Base-by-base conservation (phyloP, 345 rosid species). In the Lenwebbia sp. region DNA sequence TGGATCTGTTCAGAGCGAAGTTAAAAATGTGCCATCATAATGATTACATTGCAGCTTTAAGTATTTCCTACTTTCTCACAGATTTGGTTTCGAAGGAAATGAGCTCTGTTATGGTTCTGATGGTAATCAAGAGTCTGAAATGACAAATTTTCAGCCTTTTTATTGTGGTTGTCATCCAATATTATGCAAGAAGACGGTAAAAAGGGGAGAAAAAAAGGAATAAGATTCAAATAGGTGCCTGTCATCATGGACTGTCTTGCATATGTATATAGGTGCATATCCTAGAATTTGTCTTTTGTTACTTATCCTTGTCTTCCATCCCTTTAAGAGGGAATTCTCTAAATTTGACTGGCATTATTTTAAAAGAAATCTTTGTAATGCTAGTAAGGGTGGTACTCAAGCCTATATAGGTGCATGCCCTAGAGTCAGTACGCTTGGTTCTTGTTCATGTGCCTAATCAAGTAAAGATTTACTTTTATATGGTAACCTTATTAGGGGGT, bases 401-500 rank as follows among this genome's bases (percentile, higher is more conserved):
- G 47, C 60, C n/a, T 70, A 37, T 19, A 37, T 37, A 37, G 81
- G 47, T 52, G 44, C 56, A n/a, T 13, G 58, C 56, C 40, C 49
- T 19, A 28, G 54, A 70, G 81, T 70, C 78, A 33, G 21, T 26
- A 50, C 15, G 53, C 12, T 23, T 28, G 10, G 22, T 82, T 82
- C 52, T 47, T 82, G 30, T n/a, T 82, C 84, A 19, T 28, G 22
- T 82, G 58, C 84, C 26, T 82, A 54, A 52, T 51, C 25, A 22
- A 47, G 13, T 26, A n/a, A 33, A 50, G 57, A 47, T 52, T 82
- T 82, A 51, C 53, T 82, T 52, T 82, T 22, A 25, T 51, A 13
- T 0, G 44, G 12, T 54, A 50, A 82, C 40, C 44, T 52, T 82
- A 10, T 84, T 85, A 97, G 99, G 99, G 99, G 60, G 91, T 97